Conservation (phyloP, 1,284 basidiomycete genomes). For the Xanthoconium separans region DNA sequence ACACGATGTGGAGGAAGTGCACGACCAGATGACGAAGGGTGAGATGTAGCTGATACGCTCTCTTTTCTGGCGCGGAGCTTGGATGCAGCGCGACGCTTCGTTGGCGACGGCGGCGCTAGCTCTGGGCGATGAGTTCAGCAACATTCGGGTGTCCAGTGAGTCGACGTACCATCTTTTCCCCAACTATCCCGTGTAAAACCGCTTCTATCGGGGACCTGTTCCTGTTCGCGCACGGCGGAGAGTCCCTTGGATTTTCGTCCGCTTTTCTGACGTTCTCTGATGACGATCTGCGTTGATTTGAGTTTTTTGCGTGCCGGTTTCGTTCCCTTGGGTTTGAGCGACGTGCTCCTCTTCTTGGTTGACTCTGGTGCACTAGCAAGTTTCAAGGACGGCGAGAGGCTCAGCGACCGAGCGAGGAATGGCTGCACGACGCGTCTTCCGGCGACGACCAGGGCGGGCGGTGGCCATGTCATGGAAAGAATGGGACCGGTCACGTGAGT, state of each 20-base stretch:
- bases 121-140: constrained; percentile 1
- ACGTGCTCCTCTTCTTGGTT: constrained; percentile 4
- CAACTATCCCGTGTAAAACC: constrained; percentile 16
- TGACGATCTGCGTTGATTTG: constrained; percentile 2
- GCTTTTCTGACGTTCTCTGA: constrained; percentile 2
- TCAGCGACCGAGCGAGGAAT: constrained; percentile 7
- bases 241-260: constrained; percentile 8
- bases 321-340: neutral
- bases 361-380: neutral
- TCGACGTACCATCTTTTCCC: constrained; percentile 26
- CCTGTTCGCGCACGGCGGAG: neutral
- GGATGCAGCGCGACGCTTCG: constrained; percentile 1
- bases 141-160: neutral
- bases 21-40: constrained; percentile 5
- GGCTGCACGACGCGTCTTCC: constrained; percentile 21
- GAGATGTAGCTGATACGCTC: constrained; percentile 4
- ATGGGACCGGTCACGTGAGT: constrained; percentile 14
- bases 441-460: constrained; percentile 12
- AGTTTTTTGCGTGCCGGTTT: constrained; percentile 8
- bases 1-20: constrained; percentile 22
- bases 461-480: neutral
- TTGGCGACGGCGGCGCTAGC: constrained; percentile 24
- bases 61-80: constrained; percentile 15
- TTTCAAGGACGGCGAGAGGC: neutral
- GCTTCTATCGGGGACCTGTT: neutral